Conservation (phyloP, 345 rosid genomes). For the Linum trigynum region DNA sequence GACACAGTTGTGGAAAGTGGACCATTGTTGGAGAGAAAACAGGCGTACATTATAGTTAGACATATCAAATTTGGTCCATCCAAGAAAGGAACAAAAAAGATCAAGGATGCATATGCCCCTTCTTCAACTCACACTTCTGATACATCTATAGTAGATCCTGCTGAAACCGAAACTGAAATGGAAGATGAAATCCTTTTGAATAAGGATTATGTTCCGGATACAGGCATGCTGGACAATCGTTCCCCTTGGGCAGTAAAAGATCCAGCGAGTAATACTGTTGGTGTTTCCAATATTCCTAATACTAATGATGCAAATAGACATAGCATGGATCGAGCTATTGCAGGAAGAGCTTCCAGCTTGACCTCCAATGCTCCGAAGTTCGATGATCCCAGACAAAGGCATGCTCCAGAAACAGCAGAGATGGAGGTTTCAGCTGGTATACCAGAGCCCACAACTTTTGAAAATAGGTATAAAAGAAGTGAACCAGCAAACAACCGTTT, state of each 20-base stretch:
- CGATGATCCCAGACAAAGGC: constrained; percentile 2
- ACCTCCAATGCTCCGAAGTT: constrained; percentile 4
- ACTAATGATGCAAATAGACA: neutral
- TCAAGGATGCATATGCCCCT: constrained; percentile 21
- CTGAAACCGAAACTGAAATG: constrained; percentile 6
- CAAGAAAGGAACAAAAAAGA: constrained; percentile 51
- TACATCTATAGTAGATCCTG: constrained; percentile 13
- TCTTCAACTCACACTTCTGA: constrained; percentile 9
- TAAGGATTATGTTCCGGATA: constrained; percentile 13
- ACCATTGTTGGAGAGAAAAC: constrained; percentile 45
- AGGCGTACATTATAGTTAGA: constrained; percentile 58
- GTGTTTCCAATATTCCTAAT: constrained; percentile 1
- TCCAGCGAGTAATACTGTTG: constrained; percentile 14
- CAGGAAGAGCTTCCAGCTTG: neutral
- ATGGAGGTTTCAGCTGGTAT: constrained; percentile 1
- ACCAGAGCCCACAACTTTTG: constrained; percentile 12
- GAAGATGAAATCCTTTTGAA: constrained; percentile 9
- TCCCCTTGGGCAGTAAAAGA: constrained; percentile 14
- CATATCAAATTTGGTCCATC: constrained; percentile 63
- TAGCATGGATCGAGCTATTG: neutral
- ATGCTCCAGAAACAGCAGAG: constrained; percentile 8
- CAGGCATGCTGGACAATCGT: constrained; percentile 8
- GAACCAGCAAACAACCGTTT: constrained; percentile 30
- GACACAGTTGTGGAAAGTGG: constrained; percentile 63
- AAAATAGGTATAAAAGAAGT: constrained; percentile 40